phyloP scores from a whole-genome alignment of 2,329 filamentous ascomycete species.

The Xylariales sp. region DNA sequence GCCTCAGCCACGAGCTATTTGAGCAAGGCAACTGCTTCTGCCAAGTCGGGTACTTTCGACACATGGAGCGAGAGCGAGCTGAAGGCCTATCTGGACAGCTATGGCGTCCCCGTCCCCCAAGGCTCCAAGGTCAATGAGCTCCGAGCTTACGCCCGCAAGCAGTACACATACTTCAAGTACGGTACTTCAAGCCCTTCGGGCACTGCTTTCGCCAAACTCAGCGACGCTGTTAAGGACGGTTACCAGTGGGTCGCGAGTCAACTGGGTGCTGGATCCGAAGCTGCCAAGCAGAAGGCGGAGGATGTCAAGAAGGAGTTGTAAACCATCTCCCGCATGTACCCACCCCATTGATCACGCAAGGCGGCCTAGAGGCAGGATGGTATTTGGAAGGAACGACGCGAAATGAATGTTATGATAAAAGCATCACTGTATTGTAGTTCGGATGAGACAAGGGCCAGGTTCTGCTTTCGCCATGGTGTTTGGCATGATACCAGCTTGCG shows the following conservation, averaged over 20 bases:
- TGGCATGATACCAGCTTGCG: background rate
- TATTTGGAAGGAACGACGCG: constrained; percentile 1
- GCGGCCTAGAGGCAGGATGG: background rate
- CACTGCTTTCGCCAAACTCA: constrained; percentile 62
- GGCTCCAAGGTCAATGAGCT: constrained; percentile 66
- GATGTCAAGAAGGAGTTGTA: constrained; percentile 47
- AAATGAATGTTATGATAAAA: constrained; percentile 8
- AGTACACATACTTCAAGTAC: constrained; percentile 72
- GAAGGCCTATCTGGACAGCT: constrained; percentile 75
- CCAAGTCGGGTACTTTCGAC: constrained; percentile 64
- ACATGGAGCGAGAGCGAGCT: constrained; percentile 70
- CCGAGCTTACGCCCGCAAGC: constrained; percentile 64
- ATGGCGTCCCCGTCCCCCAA: constrained; percentile 64
- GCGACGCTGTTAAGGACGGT: constrained; percentile 40
- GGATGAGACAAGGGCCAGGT: background rate
- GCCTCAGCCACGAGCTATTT: constrained; percentile 70
- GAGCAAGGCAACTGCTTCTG: constrained; percentile 57
- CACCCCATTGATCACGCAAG: background rate
- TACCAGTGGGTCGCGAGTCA: constrained; percentile 50
- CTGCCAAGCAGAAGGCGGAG: constrained; percentile 43
- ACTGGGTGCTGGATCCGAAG: constrained; percentile 42
- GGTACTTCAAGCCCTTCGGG: constrained; percentile 63
- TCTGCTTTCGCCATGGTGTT: background rate
- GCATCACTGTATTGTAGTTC: constrained; percentile 5
- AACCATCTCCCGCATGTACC: constrained; percentile 12